phyloP scores from a whole-genome alignment of 331 rosid genomes.

The Saraca asoca region DNA sequence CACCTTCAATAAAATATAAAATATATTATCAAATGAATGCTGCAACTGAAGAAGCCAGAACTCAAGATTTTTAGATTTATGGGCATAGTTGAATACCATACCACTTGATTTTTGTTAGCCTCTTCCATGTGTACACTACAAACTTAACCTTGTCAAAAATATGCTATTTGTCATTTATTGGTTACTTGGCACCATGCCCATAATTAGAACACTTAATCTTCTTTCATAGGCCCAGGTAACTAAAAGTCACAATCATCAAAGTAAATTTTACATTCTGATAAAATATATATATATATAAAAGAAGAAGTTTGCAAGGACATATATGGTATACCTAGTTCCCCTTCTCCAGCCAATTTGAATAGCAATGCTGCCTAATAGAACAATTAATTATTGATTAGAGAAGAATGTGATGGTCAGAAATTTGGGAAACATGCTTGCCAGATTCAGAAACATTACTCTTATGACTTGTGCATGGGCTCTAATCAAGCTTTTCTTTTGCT shows the following conservation, averaged over 20 bases:
- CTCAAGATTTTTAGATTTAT: constrained; percentile 12
- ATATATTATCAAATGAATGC: background rate
- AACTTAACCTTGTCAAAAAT: constrained; percentile 6
- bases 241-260: constrained; percentile 22
- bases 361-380: constrained; percentile 83
- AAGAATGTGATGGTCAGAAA: constrained; percentile 4
- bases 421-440: constrained; percentile 15
- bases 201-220: background rate
- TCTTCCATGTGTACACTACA: background rate
- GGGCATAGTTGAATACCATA: background rate
- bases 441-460: constrained; percentile 60
- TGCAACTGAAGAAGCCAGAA: constrained; percentile 3
- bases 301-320: background rate
- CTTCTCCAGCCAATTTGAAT: constrained; percentile 89
- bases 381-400: constrained; percentile 42
- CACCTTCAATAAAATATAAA: constrained; percentile 3
- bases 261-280: constrained; percentile 2
- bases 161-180: constrained; percentile 6
- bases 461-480: constrained; percentile 98
- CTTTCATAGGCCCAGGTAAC: constrained; percentile 15
- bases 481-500: constrained; percentile 68
- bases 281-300: background rate
- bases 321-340: constrained; percentile 58
- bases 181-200: constrained; percentile 4
- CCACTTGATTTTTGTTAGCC: constrained; percentile 14